phyloP scores from a whole-genome alignment of 306 rosid species.

The Begonia masoniana region DNA sequence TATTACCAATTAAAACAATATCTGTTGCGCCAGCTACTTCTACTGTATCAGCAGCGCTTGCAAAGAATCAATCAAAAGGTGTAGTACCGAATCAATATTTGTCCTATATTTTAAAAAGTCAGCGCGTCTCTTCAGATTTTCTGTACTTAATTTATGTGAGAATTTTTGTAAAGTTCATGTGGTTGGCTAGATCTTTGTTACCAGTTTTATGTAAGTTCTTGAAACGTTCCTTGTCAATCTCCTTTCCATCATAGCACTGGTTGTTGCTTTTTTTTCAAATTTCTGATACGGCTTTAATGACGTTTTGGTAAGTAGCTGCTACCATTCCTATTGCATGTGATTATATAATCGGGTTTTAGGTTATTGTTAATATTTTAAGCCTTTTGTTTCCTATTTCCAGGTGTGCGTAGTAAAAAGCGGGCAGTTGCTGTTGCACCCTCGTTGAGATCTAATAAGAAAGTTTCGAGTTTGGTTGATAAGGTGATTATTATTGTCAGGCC shows the following conservation, averaged over 20 bases:
- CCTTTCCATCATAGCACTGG: too few species aligned
- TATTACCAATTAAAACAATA: constrained; percentile 23
- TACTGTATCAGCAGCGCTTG: constrained; percentile 25
- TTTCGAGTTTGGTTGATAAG: constrained; percentile 84
- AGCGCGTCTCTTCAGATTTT: too few species aligned
- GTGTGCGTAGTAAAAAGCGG: constrained; percentile 46
- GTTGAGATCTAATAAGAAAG: constrained; percentile 85
- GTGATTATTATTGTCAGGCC: constrained; percentile 15
- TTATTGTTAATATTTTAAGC: neutral
- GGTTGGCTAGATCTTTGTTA: too few species aligned
- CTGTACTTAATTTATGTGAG: too few species aligned
- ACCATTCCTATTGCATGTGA: neutral
- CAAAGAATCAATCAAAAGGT: constrained; percentile 80
- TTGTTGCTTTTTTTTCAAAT: too few species aligned
- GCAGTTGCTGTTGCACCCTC: constrained; percentile 64
- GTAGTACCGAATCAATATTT: constrained; percentile 1
- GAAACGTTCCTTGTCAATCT: too few species aligned
- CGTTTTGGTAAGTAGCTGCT: constrained; percentile 2
- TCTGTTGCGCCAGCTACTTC: constrained; percentile 20
- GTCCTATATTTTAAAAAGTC: too few species aligned
- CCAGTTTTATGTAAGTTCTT: too few species aligned
- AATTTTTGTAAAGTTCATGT: too few species aligned
- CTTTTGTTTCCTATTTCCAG: constrained; percentile 23
- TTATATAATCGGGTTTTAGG: neutral
- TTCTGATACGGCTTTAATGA: too few species aligned